Evolutionary conservation across 2,329 filamentous ascomycete species (phyloP), one percentile per base, ranked within the genome.

Genomic region (Chrysoporthe puriensis): DNA sequence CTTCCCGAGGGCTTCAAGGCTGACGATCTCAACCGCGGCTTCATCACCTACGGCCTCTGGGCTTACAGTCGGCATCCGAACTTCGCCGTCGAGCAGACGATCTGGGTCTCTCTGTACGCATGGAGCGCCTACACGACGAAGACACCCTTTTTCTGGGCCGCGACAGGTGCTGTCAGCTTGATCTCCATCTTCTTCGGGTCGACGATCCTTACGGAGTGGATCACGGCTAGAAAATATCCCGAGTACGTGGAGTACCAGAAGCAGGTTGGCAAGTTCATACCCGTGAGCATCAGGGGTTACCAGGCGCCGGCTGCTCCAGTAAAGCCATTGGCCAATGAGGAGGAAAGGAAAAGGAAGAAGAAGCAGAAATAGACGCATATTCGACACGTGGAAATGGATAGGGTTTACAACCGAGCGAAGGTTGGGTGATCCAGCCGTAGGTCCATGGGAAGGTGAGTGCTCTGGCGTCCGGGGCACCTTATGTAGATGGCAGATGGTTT

Each of bases 61-160:
- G 90, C 89, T 0, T 94, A 90, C 82, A 95, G 91, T 73, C 87
- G 96, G 58, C 96, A 99, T 78, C 96, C 96, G 60, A 99, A 99
- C 79, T 99, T 98, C 76, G 88, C 92, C 5, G 93, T 92, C 5
- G 96, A 99, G 80, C 96, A 98, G 80, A 84, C 89, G 42, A 89
- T 98, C 73, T 99, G 96, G 96, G 84, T 97, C 64, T 82, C 89
- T 9, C 79, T 98, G 63, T 98, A 98, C 78, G 87, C 93, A 74
- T 99, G 95, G 96, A 88, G 87, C 72, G 95, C 91, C 78, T 91
- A 88, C 76, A 86, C 89, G 65, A 92, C 90, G 43, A 86, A 89
- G 66, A 88, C 84, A 1, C 82, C 90, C 54, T 90, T 90, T 76
- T 95, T 91, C 79, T 99, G 94, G 93, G 89, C 91, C 1, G 88